Conservation (phyloP, 768 basidiomycete genomes). For the Lactifluus pinguis region DNA sequence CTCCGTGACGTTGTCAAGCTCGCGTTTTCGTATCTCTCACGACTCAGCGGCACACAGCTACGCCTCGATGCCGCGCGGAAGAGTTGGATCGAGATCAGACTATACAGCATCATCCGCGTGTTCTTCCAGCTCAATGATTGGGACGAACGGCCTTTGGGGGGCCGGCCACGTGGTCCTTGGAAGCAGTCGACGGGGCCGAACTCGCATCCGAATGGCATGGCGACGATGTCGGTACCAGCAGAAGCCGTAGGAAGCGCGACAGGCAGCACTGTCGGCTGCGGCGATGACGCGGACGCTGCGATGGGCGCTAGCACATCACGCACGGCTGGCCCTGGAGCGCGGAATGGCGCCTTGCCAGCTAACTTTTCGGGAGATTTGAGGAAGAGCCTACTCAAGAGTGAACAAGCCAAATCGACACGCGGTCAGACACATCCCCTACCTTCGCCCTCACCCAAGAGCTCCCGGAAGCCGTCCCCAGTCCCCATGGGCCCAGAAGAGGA, state of each 20-base stretch:
- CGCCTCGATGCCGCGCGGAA: conserved; percentile 65
- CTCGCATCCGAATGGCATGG: not conserved
- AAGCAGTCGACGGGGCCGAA: not conserved
- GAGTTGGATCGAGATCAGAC: conserved; percentile 71
- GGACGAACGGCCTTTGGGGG: conserved; percentile 9
- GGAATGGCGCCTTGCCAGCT: conserved; percentile 17
- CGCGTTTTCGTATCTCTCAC: conserved; percentile 83
- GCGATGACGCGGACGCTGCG: not conserved
- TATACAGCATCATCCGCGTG: conserved; percentile 67
- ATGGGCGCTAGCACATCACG: not conserved
- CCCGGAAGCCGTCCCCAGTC: conserved; percentile 45
- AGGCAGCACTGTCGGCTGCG: not conserved
- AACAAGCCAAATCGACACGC: conserved; percentile 67
- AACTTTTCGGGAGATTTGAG: conserved; percentile 47
- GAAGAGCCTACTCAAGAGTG: conserved; percentile 74
- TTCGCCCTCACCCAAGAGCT: conserved; percentile 38
- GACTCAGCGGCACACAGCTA: conserved; percentile 79
- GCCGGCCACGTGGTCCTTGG: not conserved
- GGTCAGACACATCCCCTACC: conserved; percentile 42
- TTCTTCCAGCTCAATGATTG: conserved; percentile 38
- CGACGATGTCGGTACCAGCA: not conserved
- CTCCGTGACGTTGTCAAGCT: conserved; percentile 86
- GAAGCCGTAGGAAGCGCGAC: not conserved
- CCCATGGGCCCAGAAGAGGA: conserved; percentile 31
- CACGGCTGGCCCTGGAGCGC: not conserved